Evolutionary conservation across 2,329 filamentous ascomycete species (phyloP).

Genomic region (Aspergillus thermomutatus): DNA sequence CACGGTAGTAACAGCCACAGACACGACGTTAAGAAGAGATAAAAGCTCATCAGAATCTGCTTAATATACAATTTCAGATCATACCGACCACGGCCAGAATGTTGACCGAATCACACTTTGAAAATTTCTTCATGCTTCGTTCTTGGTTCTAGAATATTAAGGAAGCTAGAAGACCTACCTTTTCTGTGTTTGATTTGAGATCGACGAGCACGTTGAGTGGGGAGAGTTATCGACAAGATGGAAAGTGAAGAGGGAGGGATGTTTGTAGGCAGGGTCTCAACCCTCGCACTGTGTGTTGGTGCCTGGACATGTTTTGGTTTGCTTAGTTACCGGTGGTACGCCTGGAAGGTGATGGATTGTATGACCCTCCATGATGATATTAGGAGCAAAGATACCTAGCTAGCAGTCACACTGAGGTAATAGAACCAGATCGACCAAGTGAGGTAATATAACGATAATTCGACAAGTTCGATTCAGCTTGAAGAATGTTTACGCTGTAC

Average conservation of each 20-base stretch:
- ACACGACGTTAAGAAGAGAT: background rate
- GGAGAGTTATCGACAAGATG: background rate
- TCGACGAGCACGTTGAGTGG: background rate
- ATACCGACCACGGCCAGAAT: background rate
- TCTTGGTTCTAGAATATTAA: background rate
- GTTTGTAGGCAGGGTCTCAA: too few relatives aligned
- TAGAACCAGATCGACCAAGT: background rate
- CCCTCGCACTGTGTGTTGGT: background rate
- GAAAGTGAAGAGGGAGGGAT: background rate
- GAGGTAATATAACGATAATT: too few relatives aligned
- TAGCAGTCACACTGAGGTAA: background rate
- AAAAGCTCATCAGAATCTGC: background rate
- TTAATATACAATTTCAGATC: background rate
- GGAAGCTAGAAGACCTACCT: background rate
- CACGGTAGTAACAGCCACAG: background rate
- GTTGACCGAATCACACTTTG: background rate
- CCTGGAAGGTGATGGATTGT: too few relatives aligned
- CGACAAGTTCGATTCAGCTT: background rate
- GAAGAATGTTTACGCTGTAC: background rate
- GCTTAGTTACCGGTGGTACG: background rate
- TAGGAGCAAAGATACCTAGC: background rate
- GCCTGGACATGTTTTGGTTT: background rate
- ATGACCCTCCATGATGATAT: background rate
- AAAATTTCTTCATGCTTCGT: background rate
- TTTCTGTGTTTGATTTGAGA: background rate